Conservation (phyloP, 352 stramenopile species). For the Globisporangium iwayamae region DNA sequence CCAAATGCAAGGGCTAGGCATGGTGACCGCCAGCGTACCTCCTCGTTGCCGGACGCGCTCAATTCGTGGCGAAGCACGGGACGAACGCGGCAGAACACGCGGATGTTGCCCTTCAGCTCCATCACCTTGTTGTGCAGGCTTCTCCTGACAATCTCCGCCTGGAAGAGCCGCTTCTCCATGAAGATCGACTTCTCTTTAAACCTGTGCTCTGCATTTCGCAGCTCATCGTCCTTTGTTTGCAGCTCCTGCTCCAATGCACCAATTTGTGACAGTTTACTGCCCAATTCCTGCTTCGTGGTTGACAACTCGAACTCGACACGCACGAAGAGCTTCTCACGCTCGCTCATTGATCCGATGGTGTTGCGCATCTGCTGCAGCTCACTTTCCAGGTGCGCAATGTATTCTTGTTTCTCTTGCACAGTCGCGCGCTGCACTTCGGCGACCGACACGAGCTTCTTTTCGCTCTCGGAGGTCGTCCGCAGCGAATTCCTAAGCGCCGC, state of each 20-base stretch:
- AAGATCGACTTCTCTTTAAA: constrained; percentile 28
- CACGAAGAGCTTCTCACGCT: constrained; percentile 39
- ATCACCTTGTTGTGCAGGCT: constrained; percentile 92
- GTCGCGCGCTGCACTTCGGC: constrained; percentile 25
- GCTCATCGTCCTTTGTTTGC: constrained; percentile 24
- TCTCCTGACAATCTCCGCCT: constrained; percentile 66
- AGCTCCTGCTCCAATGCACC: constrained; percentile 37
- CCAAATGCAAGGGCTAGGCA: background rate
- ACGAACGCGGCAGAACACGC: constrained; percentile 93
- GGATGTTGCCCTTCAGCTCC: constrained; percentile 96
- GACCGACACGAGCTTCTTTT: constrained; percentile 26
- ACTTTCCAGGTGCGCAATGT: constrained; percentile 29
- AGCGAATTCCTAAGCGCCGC: constrained; percentile 31
- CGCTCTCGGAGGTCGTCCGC: constrained; percentile 24
- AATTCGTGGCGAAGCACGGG: constrained; percentile 81
- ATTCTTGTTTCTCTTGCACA: constrained; percentile 23
- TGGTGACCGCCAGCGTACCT: constrained; percentile 22
- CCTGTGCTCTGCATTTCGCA: constrained; percentile 21
- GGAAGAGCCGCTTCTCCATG: constrained; percentile 51
- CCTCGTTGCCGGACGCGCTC: constrained; percentile 29
- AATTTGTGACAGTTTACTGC: constrained; percentile 23
- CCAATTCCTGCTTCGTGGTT: constrained; percentile 31
- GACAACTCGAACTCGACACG: constrained; percentile 34
- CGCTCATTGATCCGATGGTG: constrained; percentile 22
- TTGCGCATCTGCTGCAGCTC: constrained; percentile 31